Evolutionary conservation across 768 basidiomycete genomes (phyloP).

Genomic region (Russula abietina): DNA sequence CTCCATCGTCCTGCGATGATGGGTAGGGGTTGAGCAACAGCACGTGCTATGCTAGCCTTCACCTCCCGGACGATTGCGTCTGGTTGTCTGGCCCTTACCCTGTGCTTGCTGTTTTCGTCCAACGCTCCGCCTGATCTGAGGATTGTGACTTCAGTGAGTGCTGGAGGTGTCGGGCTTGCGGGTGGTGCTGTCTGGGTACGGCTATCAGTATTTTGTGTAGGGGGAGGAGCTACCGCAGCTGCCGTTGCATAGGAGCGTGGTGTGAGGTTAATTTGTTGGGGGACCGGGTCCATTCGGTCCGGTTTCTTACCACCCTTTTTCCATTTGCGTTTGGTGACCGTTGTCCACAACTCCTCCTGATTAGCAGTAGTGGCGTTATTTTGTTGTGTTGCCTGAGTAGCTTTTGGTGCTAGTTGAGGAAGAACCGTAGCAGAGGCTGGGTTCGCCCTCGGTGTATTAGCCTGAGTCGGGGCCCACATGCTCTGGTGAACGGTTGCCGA

Average conservation of each 20-base stretch:
- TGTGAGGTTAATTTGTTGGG: neutral
- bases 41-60: neutral
- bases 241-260: neutral
- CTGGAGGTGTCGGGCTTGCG: neutral
- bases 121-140: neutral
- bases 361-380: no score
- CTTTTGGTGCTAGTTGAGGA: no score
- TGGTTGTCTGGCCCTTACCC: neutral
- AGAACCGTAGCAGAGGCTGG: no score
- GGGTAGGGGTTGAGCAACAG: neutral
- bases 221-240: neutral
- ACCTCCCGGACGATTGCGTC: neutral
- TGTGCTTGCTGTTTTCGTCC: neutral
- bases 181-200: neutral
- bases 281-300: neutral
- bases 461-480: no score
- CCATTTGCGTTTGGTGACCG: no score
- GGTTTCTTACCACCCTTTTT: no score
- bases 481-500: no score
- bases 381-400: no score
- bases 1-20: neutral
- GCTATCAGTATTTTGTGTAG: neutral
- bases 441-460: no score
- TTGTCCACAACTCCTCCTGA: no score
- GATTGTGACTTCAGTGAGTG: neutral